A percentile compares a stretch with the other conserved stretches of the same genome.
Evolutionary conservation across 441 rosid genomes (phyloP).

Genomic region (Eutrema salsugineum): DNA sequence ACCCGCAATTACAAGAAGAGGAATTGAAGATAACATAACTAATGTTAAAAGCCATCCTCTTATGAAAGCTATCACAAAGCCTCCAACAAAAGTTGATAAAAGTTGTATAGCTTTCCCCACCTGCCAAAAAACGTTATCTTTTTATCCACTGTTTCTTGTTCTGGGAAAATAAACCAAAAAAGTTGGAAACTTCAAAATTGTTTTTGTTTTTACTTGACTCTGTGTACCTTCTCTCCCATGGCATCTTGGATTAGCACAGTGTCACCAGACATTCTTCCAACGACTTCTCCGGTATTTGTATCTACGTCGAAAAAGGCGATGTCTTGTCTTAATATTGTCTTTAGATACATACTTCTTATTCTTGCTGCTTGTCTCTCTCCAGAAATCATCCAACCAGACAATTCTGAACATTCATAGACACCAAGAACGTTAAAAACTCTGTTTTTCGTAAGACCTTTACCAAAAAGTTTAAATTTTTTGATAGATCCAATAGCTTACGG

Average conservation of each 20-base stretch:
- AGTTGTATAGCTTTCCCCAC: conserved; percentile 75
- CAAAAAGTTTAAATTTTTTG: not conserved
- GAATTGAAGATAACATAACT: conserved; percentile 62
- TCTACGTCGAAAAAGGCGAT: conserved; percentile 73
- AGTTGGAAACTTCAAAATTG: not conserved
- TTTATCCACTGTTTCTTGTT: not conserved
- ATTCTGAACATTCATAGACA: conserved; percentile 42
- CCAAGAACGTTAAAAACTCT: not conserved
- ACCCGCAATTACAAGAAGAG: conserved; percentile 60
- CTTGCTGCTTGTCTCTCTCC: conserved; percentile 88
- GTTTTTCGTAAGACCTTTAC: not conserved
- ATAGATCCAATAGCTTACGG: conserved; percentile 45
- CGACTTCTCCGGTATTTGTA: conserved; percentile 75
- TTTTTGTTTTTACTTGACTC: not conserved
- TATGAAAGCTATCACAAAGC: conserved; percentile 57
- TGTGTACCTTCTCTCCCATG: conserved; percentile 84
- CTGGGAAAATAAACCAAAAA: not conserved
- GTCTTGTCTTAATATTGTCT: conserved; percentile 78
- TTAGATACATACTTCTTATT: conserved; percentile 64
- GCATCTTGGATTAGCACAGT: conserved; percentile 89
- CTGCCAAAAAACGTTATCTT: conserved; percentile 31
- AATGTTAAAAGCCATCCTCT: conserved; percentile 78
- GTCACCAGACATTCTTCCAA: conserved; percentile 94
- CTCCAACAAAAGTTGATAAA: conserved; percentile 64
- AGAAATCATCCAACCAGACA: conserved; percentile 79